These are phyloP conservation scores for Tetrastigma voinierianum DNA, from an alignment of 164 flowering plant species.

Conservation along the genomic window DNA sequence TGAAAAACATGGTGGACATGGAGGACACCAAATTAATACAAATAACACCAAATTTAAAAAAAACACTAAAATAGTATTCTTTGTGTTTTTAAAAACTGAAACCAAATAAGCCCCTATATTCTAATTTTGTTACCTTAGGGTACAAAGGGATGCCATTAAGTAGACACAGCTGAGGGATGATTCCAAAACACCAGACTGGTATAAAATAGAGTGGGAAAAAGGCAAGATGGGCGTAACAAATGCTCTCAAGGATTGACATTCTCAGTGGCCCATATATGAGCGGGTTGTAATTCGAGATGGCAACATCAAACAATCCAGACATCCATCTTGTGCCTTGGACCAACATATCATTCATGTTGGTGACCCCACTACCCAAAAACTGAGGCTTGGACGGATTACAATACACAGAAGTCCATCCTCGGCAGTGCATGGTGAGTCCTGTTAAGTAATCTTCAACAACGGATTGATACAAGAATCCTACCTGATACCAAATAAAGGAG, in stretches of 20 bases:
- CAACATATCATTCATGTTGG: constrained; percentile 26
- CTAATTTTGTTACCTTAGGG: constrained; percentile 35
- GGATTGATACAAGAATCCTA: constrained; percentile 38
- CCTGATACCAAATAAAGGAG: constrained; percentile 21
- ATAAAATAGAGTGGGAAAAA: constrained; percentile 24
- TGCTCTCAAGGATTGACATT: constrained; percentile 31
- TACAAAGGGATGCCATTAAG: constrained; percentile 36
- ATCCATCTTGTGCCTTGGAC: constrained; percentile 42
- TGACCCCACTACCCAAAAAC: constrained; percentile 37
- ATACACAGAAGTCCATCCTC: constrained; percentile 45
- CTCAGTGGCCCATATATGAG: constrained; percentile 27
- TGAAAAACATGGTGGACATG: no score
- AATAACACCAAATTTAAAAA: no score
- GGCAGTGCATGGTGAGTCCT: constrained; percentile 32
- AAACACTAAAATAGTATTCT: no score
- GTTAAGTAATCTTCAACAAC: constrained; percentile 55
- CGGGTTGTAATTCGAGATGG: constrained; percentile 37
- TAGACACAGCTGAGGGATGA: constrained; percentile 46
- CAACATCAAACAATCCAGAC: constrained; percentile 36
- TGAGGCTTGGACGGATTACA: constrained; percentile 37
- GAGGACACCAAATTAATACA: no score
- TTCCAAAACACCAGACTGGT: constrained; percentile 31
- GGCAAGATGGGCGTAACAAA: constrained; percentile 31
- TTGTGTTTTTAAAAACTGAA: no score
- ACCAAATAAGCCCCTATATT: no score